Conservation (phyloP, 371 early-diverging fungal species). For the Mortierella sp. region DNA sequence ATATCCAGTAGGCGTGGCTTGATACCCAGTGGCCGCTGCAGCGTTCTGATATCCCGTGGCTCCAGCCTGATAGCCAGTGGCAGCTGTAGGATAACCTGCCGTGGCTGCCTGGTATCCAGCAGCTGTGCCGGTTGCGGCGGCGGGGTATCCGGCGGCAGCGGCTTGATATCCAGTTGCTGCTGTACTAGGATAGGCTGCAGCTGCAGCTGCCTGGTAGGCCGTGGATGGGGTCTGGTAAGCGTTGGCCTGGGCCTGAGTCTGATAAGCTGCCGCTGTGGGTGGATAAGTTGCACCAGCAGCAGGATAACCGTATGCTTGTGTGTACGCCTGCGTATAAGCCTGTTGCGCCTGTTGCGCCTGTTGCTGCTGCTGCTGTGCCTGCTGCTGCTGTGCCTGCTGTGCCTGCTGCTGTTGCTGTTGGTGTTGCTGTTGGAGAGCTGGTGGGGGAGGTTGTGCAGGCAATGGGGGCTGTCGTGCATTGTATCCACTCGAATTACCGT, state of each 20-base stretch:
- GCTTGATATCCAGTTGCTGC: conserved; percentile 31
- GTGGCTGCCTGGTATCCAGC: conserved; percentile 26
- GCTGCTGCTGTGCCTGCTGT: conserved; percentile 31
- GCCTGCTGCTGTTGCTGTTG: conserved; percentile 15
- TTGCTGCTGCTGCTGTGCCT: conserved; percentile 12
- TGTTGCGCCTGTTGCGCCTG: conserved; percentile 19
- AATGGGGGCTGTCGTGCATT: conserved; percentile 43
- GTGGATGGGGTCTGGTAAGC: conserved; percentile 23
- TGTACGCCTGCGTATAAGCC: conserved; percentile 35
- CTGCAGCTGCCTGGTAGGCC: conserved; percentile 31
- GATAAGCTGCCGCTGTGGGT: conserved; percentile 25
- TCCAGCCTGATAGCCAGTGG: not conserved
- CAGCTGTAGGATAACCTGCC: conserved; percentile 16
- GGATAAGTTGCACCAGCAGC: conserved; percentile 28
- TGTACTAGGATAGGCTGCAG: conserved; percentile 18
- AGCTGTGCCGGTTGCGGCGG: conserved; percentile 18
- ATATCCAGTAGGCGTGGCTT: conserved; percentile 20
- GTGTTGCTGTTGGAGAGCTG: conserved; percentile 40
- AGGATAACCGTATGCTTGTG: conserved; percentile 45
- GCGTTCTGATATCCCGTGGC: conserved; percentile 9
- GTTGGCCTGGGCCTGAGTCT: conserved; percentile 15
- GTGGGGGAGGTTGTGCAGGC: conserved; percentile 42
- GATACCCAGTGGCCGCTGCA: conserved; percentile 7
- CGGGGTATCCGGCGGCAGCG: conserved; percentile 19
- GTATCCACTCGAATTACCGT: conserved; percentile 24